These are phyloP conservation scores for Herpetomonas muscarum DNA, from an alignment of 208 protist genomes.

Conservation along the genomic window DNA sequence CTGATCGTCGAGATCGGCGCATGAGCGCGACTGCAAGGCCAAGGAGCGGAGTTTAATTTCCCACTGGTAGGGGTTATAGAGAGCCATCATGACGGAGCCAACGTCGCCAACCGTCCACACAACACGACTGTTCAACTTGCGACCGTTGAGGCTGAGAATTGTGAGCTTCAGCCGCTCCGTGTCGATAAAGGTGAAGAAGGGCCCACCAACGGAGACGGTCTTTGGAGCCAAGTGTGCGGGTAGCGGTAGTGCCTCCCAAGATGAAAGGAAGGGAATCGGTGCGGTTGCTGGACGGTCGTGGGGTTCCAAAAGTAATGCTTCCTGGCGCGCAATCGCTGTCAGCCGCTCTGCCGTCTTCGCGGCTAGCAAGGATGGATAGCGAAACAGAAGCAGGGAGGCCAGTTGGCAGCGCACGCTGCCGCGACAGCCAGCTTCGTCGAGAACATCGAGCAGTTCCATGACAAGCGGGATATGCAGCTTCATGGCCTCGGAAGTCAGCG, in stretches of 20 bases:
- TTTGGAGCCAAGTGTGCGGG: slow-evolving; percentile 74
- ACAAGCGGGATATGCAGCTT: slow-evolving; percentile 51
- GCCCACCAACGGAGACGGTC: slow-evolving; percentile 71
- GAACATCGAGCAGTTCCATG: slow-evolving; percentile 51
- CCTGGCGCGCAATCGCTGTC: slow-evolving; percentile 27
- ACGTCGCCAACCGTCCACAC: slow-evolving; percentile 85
- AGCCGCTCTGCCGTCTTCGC: slow-evolving; percentile 37
- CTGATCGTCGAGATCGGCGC: slow-evolving; percentile 2
- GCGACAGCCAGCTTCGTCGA: slow-evolving; percentile 30
- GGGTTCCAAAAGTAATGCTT: slow-evolving; percentile 24
- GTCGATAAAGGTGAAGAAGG: slow-evolving; percentile 90
- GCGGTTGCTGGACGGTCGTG: slow-evolving; percentile 22
- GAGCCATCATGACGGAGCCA: slow-evolving; percentile 58
- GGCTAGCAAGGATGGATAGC: slow-evolving; percentile 50
- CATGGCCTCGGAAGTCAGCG: slow-evolving; percentile 18
- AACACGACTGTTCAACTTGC: slow-evolving; percentile 52
- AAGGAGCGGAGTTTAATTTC: slow-evolving; percentile 43
- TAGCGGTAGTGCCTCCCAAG: slow-evolving; percentile 69
- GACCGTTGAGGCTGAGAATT: slow-evolving; percentile 76
- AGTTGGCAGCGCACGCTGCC: slow-evolving; percentile 38
- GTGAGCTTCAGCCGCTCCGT: slow-evolving; percentile 78
- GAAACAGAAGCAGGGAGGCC: slow-evolving; percentile 70
- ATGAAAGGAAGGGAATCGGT: slow-evolving; percentile 49
- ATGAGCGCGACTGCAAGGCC: slow-evolving; percentile 45
- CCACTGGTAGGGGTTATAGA: slow-evolving; percentile 66